phyloP scores from a whole-genome alignment of 495 filamentous ascomycete species.

The Hypoxylon trugodes region DNA sequence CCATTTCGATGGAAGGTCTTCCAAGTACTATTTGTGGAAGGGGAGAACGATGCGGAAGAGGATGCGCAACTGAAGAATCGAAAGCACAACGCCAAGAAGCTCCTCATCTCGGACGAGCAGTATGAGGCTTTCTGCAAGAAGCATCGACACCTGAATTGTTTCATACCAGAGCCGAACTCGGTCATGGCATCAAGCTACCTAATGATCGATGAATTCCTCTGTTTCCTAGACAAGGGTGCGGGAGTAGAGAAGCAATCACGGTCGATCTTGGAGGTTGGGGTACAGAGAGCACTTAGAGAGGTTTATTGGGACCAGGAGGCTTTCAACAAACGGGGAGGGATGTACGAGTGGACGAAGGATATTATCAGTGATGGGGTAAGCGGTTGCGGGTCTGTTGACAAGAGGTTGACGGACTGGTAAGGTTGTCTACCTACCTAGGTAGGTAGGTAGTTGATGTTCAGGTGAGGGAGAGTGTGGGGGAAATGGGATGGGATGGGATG shows the following conservation, averaged over 20 bases:
- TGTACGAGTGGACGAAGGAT: conserved; percentile 63
- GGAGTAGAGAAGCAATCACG: conserved; percentile 49
- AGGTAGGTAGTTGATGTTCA: not conserved
- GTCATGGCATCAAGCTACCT: conserved; percentile 63
- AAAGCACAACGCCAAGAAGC: conserved; percentile 55
- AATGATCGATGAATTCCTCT: conserved; percentile 63
- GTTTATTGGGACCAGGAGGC: conserved; percentile 61
- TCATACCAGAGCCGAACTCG: conserved; percentile 60
- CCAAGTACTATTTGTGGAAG: conserved; percentile 63
- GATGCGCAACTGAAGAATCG: conserved; percentile 15
- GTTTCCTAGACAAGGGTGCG: conserved; percentile 60
- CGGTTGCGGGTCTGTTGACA: conserved; percentile 11
- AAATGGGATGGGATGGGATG: too few relatives aligned
- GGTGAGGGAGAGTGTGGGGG: not conserved
- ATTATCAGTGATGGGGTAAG: not conserved
- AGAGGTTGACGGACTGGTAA: conserved; percentile 26
- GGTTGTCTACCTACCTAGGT: too few relatives aligned
- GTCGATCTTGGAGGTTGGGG: conserved; percentile 62
- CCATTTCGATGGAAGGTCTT: conserved; percentile 70
- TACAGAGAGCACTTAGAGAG: conserved; percentile 56
- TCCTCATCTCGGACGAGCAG: conserved; percentile 60
- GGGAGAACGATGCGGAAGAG: conserved; percentile 60
- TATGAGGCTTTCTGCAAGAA: conserved; percentile 57
- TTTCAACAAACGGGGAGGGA: conserved; percentile 58
- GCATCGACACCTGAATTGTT: conserved; percentile 52